A percentile compares a stretch with the other conserved stretches of the same genome.
Conservation (phyloP, 345 rosid species). For the Cardiospermum halicacabum region DNA sequence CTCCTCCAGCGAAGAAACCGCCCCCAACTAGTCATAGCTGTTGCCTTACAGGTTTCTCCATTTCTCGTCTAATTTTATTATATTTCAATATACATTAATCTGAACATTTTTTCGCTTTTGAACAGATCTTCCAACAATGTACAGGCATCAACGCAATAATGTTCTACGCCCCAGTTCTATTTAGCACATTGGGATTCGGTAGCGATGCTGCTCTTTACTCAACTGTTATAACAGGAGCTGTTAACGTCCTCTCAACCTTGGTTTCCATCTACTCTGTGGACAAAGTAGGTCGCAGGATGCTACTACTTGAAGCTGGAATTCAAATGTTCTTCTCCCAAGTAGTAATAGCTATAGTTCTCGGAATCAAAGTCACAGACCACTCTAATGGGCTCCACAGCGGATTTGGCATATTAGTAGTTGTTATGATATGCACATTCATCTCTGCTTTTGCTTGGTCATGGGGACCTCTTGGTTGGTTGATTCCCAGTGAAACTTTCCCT, state of each 20-base stretch:
- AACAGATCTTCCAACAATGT: conserved; percentile 84
- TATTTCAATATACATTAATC: too few species aligned
- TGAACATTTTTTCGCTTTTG: neutral
- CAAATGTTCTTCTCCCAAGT: conserved; percentile 93
- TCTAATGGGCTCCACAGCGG: conserved; percentile 43
- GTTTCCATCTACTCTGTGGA: conserved; percentile 87
- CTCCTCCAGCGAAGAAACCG: conserved; percentile 70
- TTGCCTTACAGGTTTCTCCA: conserved; percentile 88
- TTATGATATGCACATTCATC: conserved; percentile 78
- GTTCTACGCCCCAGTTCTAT: conserved; percentile 94
- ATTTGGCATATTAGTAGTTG: conserved; percentile 53
- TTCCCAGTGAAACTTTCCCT: conserved; percentile 92
- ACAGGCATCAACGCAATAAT: conserved; percentile 96
- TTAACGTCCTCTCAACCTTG: conserved; percentile 71
- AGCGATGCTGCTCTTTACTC: conserved; percentile 85
- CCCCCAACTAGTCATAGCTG: conserved; percentile 73
- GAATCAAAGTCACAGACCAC: conserved; percentile 66
- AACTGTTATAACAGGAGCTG: conserved; percentile 87
- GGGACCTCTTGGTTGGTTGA: conserved; percentile 97
- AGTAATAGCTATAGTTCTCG: conserved; percentile 61
- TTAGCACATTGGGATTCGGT: conserved; percentile 75
- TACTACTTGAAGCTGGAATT: conserved; percentile 82
- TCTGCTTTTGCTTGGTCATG: conserved; percentile 97
- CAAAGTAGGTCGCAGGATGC: conserved; percentile 72
- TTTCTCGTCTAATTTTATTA: too few species aligned